Conservation (phyloP, 164 flowering plant genomes). For the Aristolochia californica region DNA sequence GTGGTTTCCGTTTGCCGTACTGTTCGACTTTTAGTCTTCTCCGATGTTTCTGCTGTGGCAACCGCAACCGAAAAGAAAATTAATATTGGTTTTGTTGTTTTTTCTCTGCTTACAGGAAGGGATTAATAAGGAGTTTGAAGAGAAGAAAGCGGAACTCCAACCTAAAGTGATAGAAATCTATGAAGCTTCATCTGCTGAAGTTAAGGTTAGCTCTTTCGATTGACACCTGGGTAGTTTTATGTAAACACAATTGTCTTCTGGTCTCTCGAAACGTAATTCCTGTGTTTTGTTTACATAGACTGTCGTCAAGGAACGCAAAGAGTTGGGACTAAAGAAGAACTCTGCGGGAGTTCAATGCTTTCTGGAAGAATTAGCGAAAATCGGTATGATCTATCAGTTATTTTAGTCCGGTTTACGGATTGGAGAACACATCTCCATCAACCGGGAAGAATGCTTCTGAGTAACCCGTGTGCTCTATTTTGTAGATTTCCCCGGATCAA, state of each 20-base stretch:
- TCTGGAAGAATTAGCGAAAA: slow-evolving; percentile 57
- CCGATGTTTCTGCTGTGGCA: not conserved
- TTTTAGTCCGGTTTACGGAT: no score
- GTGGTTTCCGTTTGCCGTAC: slow-evolving; percentile 20
- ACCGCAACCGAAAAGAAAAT: not conserved
- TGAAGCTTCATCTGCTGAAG: slow-evolving; percentile 56
- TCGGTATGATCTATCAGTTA: slow-evolving; percentile 31
- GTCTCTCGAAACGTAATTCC: not conserved
- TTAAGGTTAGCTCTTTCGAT: slow-evolving; percentile 39
- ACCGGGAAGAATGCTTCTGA: no score
- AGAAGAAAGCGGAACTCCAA: slow-evolving; percentile 61
- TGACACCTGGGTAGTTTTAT: not conserved
- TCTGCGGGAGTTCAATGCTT: slow-evolving; percentile 51
- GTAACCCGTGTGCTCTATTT: not conserved
- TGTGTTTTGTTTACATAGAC: slow-evolving; percentile 22
- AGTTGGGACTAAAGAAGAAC: slow-evolving; percentile 58
- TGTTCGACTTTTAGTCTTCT: not conserved
- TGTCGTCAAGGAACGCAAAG: slow-evolving; percentile 55
- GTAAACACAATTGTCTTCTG: not conserved
- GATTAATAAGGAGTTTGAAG: slow-evolving; percentile 65
- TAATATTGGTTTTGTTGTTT: not conserved
- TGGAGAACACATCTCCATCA: no score
- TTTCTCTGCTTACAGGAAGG: slow-evolving; percentile 32
- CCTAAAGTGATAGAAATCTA: slow-evolving; percentile 68
- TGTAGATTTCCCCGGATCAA: slow-evolving; percentile 76